phyloP scores from a whole-genome alignment of 768 basidiomycete species.

The Nidularia sp. region DNA sequence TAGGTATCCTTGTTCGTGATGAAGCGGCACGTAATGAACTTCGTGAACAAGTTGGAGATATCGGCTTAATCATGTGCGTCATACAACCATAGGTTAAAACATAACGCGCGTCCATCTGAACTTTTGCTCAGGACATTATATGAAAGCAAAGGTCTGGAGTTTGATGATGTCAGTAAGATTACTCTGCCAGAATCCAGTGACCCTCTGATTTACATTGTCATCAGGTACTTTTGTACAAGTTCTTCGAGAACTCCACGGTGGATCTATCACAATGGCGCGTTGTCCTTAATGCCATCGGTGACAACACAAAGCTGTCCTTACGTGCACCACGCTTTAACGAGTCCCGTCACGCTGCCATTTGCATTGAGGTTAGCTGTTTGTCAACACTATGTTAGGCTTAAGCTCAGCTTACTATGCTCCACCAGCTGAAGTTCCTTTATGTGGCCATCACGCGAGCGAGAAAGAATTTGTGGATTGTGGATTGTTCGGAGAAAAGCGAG shows the following conservation, averaged over 20 bases:
- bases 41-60: conserved; percentile 47
- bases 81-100: background rate
- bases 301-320: conserved; percentile 8
- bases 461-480: conserved; percentile 68
- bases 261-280: conserved; percentile 56
- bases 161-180: conserved; percentile 45
- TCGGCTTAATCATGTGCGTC: conserved; percentile 56
- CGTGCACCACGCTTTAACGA: conserved; percentile 45
- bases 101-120: too few species aligned
- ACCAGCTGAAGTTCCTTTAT: conserved; percentile 62
- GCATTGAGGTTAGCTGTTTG: conserved; percentile 57
- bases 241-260: conserved; percentile 62
- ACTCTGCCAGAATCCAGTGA: background rate
- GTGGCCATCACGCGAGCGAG: conserved; percentile 70
- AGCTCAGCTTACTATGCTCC: background rate
- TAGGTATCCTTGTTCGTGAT: conserved; percentile 70
- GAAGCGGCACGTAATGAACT: conserved; percentile 45
- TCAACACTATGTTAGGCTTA: background rate
- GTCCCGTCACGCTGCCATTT: conserved; percentile 48
- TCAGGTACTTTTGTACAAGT: conserved; percentile 71
- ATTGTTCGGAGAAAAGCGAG: conserved; percentile 50
- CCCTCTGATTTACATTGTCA: background rate
- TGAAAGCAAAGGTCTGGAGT: conserved; percentile 66
- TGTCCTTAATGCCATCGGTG: conserved; percentile 37
- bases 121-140: conserved; percentile 56